These are phyloP conservation scores for Coffea canephora DNA, from an alignment of 257 asterid genomes.

Conservation along the genomic window DNA sequence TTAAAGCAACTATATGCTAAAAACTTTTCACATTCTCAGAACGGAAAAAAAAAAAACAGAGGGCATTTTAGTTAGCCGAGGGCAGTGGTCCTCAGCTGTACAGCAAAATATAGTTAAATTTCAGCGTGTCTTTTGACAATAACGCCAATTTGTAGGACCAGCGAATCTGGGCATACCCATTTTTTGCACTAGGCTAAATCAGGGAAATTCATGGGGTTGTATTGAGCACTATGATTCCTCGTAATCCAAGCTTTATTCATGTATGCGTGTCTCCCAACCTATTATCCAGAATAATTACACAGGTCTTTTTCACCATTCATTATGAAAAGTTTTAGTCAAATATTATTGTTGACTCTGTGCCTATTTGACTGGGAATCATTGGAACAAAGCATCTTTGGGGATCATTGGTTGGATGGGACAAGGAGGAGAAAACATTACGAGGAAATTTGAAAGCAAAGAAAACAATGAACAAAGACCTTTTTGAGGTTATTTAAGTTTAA, in stretches of 20 bases:
- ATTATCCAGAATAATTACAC: no score
- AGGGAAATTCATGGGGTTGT: not conserved
- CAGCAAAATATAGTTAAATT: not conserved
- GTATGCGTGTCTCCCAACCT: not conserved
- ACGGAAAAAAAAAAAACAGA: not conserved
- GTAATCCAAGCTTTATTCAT: not conserved
- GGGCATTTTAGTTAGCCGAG: not conserved
- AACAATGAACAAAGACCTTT: not conserved
- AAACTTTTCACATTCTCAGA: not conserved
- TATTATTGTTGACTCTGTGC: not conserved
- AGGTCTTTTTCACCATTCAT: not conserved
- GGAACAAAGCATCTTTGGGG: not conserved
- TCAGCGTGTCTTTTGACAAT: not conserved
- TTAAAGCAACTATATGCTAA: not conserved
- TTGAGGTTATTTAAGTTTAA: not conserved
- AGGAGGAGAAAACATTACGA: not conserved
- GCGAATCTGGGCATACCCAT: not conserved
- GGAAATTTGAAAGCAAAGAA: not conserved
- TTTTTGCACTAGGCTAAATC: not conserved
- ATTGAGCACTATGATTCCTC: not conserved
- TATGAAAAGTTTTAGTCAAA: conserved; percentile 1
- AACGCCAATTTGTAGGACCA: not conserved
- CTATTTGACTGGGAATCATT: not conserved
- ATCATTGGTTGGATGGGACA: not conserved
- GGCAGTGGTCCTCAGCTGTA: not conserved